A percentile compares a stretch with the other conserved stretches of the same genome.
phyloP scores from a whole-genome alignment of 306 rosid species.

The Coriaria nepalensis region DNA sequence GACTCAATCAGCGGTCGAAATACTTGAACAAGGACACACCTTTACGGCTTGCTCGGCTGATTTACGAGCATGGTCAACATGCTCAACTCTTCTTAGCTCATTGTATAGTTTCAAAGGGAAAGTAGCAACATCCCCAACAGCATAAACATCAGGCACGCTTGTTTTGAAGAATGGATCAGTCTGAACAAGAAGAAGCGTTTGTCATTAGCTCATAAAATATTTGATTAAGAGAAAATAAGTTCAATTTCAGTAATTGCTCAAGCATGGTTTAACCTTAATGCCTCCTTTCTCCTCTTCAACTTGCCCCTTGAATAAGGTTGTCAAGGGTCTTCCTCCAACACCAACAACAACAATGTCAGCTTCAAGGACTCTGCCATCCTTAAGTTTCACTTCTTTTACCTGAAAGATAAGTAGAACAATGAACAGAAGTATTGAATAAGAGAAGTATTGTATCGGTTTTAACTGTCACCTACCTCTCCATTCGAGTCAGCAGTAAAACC shows the following conservation, averaged over 20 bases:
- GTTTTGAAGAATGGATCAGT: conserved; percentile 80
- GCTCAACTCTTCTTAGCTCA: conserved; percentile 88
- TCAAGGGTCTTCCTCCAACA: conserved; percentile 80
- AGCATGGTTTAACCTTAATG: conserved; percentile 44
- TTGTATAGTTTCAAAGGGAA: conserved; percentile 77
- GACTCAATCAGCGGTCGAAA: neutral
- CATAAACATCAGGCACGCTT: conserved; percentile 72
- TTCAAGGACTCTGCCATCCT: conserved; percentile 79
- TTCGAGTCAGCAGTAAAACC: conserved; percentile 60
- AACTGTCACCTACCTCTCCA: conserved; percentile 58
- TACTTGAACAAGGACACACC: conserved; percentile 29
- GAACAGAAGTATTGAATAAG: neutral
- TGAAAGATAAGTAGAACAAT: conserved; percentile 17
- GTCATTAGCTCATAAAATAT: neutral
- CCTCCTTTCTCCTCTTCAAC: conserved; percentile 92
- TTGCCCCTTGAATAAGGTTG: conserved; percentile 80
- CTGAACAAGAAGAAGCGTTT: conserved; percentile 29
- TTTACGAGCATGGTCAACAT: conserved; percentile 91
- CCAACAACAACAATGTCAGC: conserved; percentile 96
- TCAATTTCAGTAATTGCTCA: conserved; percentile 2
- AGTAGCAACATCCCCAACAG: conserved; percentile 96
- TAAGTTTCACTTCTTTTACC: conserved; percentile 89
- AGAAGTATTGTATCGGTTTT: neutral
- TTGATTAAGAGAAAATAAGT: no score
- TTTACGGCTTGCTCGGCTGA: conserved; percentile 99